Percentiles rank a stretch among this genome's conserved stretches.
phyloP scores from a whole-genome alignment of 2,329 filamentous ascomycete genomes.

The Neonectria magnoliae region DNA sequence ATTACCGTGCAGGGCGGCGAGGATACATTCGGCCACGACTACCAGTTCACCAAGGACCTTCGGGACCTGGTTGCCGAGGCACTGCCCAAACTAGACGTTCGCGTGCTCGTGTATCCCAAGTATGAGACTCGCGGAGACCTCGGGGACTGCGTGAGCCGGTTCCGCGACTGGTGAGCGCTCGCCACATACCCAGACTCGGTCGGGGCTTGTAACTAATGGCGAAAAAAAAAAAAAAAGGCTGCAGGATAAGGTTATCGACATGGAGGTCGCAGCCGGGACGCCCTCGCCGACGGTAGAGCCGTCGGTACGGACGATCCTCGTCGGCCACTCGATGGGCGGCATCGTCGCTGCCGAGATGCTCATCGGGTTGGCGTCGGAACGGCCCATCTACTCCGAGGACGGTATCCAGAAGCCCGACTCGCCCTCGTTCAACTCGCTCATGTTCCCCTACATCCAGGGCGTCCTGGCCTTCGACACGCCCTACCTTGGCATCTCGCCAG shows the following conservation, averaged over 20 bases:
- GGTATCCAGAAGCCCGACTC: slow-evolving; percentile 50
- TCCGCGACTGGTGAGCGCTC: slow-evolving; percentile 74
- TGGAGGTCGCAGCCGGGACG: slow-evolving; percentile 85
- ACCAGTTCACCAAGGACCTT: slow-evolving; percentile 77
- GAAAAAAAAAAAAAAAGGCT: slow-evolving; percentile 72
- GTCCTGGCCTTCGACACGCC: slow-evolving; percentile 95
- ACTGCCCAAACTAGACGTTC: slow-evolving; percentile 75
- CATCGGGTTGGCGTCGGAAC: slow-evolving; percentile 72
- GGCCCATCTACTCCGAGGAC: slow-evolving; percentile 61
- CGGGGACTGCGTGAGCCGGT: slow-evolving; percentile 73
- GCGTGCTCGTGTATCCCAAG: slow-evolving; percentile 77
- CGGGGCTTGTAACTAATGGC: not conserved
- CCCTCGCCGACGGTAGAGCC: slow-evolving; percentile 87
- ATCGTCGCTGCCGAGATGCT: slow-evolving; percentile 93
- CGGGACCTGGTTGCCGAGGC: slow-evolving; percentile 69
- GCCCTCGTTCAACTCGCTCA: slow-evolving; percentile 67
- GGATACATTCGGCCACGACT: slow-evolving; percentile 75
- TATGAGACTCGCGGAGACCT: slow-evolving; percentile 86
- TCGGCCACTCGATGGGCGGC: slow-evolving; percentile 92
- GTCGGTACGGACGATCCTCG: slow-evolving; percentile 81
- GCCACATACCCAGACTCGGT: not conserved
- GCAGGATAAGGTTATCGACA: slow-evolving; percentile 90
- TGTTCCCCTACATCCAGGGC: slow-evolving; percentile 94
- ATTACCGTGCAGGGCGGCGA: slow-evolving; percentile 70
- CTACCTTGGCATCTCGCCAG: slow-evolving; percentile 82